phyloP scores from a whole-genome alignment of 805 yeast genomes.

The Novakomyces olei region DNA sequence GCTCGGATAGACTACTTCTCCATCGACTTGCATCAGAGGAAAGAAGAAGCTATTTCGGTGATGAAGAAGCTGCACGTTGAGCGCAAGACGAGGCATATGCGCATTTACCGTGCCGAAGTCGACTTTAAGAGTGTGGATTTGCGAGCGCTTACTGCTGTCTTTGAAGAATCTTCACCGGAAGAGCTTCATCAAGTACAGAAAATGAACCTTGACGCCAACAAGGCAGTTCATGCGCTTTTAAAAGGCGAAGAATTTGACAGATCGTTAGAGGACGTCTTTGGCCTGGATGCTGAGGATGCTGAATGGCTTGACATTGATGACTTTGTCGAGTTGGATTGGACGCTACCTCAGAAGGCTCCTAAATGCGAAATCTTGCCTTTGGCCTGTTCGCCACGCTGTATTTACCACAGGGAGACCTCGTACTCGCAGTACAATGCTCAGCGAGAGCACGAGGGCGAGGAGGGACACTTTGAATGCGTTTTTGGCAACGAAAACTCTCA shows the following conservation, averaged over 20 bases:
- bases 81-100: conserved; percentile 24
- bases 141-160: conserved; percentile 39
- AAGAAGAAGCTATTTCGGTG: conserved; percentile 13
- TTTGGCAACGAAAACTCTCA: conserved; percentile 39
- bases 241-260: conserved; percentile 16
- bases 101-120: conserved; percentile 45
- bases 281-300: conserved; percentile 16
- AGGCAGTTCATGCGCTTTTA: conserved; percentile 1
- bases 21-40: conserved; percentile 44
- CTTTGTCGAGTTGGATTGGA: conserved; percentile 36
- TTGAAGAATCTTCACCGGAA: conserved; percentile 32
- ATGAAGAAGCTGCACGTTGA: conserved; percentile 6
- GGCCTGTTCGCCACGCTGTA: conserved; percentile 43
- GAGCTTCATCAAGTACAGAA: conserved; percentile 13
- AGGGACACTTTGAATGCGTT: conserved; percentile 16
- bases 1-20: conserved; percentile 32
- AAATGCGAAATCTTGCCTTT: conserved; percentile 30
- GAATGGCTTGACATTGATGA: conserved; percentile 61
- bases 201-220: background rate
- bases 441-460: conserved; percentile 18
- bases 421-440: no score
- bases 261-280: no score
- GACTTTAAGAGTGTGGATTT: conserved; percentile 49
- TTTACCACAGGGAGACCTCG: conserved; percentile 47
- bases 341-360: conserved; percentile 19